Base-by-base conservation (phyloP, 2,329 filamentous ascomycete species). In the Daldinia sp. region DNA sequence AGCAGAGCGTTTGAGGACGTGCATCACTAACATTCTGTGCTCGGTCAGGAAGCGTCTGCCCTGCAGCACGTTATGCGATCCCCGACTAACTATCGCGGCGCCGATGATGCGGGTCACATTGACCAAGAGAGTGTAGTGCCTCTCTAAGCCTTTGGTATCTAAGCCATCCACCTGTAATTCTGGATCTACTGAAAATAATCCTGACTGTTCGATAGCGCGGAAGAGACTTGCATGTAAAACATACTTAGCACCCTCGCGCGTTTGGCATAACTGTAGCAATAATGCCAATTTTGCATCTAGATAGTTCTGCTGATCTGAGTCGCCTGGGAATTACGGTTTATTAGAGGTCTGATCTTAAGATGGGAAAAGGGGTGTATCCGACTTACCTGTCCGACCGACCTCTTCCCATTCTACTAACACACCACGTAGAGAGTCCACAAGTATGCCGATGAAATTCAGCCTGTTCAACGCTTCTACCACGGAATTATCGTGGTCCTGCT, bases 161-260 rank as follows among this genome's bases (percentile, higher is more conserved):
- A 88, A 84, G 57, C 89, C 85, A 69, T 92, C 87, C 60, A 94
- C 87, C 63, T 96, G 93, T 56, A 99, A 87, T 76, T 99, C 95
- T 0, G 95, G 95, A 75, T 99, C 95, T 10, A 91, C 91, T 7
- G 88, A 83, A 76, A 98, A 99, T 19, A 98, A 84, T n/a, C 88
- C 87, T 0, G 93, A 96, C 58, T 90, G 86, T 65, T 91, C 90
- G 25, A 98, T 81, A 0, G 92, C 85, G 43, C 89, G 86, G 80
- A 99, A 94, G 4, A 99, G 84, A 64, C 94, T 94, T 7, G 92
- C 91, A 72, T 96, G 93, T 39, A 98, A 83, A n/a, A 97, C 87
- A 66, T 92, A 88, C 60, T 90, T 90, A 47, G 95, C 94, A 25
- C 95, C 96, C n/a, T 85, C 81, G 59, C 91, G 89, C 1, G 90